Evolutionary conservation across 805 yeast genomes (phyloP), one percentile per base, ranked within the genome.

Genomic region (Starmera pachycereana): DNA sequence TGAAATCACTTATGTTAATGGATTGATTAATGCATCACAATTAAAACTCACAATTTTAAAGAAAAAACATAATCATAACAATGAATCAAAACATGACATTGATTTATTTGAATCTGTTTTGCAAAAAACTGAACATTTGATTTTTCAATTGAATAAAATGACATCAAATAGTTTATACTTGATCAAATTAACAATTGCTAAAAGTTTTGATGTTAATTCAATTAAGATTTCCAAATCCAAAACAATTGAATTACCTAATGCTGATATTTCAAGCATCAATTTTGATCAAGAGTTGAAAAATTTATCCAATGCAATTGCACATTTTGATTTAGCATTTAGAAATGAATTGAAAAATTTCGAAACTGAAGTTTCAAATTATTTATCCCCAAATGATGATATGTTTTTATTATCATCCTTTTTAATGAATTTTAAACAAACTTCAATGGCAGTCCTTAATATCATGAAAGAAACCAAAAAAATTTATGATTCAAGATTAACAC

Each of bases 391-490:
- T 38, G 76, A 71, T 42, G 74, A 72, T 46, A 62, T 69, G 58
- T 72, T 72, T 44, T 47, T 72, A 12, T 40, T 72, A 4, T 69
- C 77, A 1, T 69, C 76, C 0, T 72, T 72, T 48, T 41, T 72
- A 19, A 61, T 72, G 56, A 72, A 72, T 46, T 56, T 69, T 35
- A 63, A 70, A 44, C 68, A 68, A 43, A 53, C 60, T 19, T 55
- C 68, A 0, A 54, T 58, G 33, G 43, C 57, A 1, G 51, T 63
- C 4, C 49, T 61, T 7, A 45, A 49, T 9, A 44, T 69, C 27
- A 50, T 67, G 44, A 57, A 54, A 10, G 59, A 58, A 29, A 43
- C 60, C 1, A 49, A 61, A 8, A 44, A 40, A 6, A 49, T 71
- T 6, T 47, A 60, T 34, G 47, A 52, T 14, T 48, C 42, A 18